Evolutionary conservation across 140 eudicot species (phyloP).

Genomic region (Flaveria floridana): DNA sequence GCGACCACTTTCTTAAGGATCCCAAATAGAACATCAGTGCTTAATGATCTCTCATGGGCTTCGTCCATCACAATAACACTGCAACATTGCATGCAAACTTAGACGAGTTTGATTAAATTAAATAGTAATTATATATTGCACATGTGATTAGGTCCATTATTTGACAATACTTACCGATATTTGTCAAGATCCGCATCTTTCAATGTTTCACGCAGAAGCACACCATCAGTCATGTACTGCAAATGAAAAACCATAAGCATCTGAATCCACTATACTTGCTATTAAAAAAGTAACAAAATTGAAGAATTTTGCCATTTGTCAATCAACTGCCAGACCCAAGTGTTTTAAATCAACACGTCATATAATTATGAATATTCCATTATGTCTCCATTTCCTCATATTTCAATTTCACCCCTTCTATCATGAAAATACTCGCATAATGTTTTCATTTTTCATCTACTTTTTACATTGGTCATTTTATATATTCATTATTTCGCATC

Average conservation of each 20-base stretch:
- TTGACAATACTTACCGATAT: conserved; percentile 58
- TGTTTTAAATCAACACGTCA: background rate
- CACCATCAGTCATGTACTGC: conserved; percentile 99
- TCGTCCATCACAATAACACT: conserved; percentile 95
- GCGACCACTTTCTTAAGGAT: conserved; percentile 94
- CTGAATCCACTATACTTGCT: background rate
- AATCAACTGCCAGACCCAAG: background rate
- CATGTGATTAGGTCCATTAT: background rate
- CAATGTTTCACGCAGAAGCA: conserved; percentile 84
- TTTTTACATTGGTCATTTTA: background rate
- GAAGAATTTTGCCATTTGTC: conserved; percentile 1
- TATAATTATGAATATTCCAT: background rate
- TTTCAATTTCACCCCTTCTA: background rate
- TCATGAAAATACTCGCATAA: background rate
- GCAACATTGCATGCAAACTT: conserved; percentile 25
- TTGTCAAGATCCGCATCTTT: conserved; percentile 95
- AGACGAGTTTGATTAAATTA: background rate
- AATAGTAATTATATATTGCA: background rate
- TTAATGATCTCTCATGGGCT: conserved; percentile 95
- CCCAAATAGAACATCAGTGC: conserved; percentile 89
- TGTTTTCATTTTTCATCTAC: background rate
- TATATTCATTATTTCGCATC: background rate
- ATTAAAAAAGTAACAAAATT: background rate
- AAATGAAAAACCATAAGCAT: conserved; percentile 22
- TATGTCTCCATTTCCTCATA: background rate